Conservation (phyloP, 2,329 filamentous ascomycete species). For the Neonectria sp. region DNA sequence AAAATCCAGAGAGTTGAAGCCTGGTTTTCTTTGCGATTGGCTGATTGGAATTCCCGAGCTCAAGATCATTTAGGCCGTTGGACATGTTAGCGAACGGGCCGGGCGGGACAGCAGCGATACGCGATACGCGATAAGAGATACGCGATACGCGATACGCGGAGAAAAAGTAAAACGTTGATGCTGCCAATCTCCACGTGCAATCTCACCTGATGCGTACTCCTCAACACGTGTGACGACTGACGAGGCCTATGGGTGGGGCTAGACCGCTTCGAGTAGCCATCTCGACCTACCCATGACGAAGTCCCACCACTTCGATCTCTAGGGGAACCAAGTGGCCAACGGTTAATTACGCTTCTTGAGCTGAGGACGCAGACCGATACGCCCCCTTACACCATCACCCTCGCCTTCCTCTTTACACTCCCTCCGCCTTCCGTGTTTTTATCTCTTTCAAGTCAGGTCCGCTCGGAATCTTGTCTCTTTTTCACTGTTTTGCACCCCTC, state of each 20-base stretch:
- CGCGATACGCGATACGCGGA: background rate
- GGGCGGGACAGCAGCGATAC: background rate
- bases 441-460: constrained; percentile 14
- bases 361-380: constrained; percentile 37
- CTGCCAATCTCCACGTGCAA: constrained; percentile 31
- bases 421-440: constrained; percentile 13
- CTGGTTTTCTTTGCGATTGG: constrained; percentile 4
- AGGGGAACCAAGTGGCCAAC: constrained; percentile 46
- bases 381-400: constrained; percentile 38
- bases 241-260: constrained; percentile 31
- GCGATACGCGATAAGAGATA: no score
- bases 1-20: constrained; percentile 20
- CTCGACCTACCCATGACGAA: constrained; percentile 48
- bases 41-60: background rate
- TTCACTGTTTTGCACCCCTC: constrained; percentile 25
- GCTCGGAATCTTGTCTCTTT: constrained; percentile 28
- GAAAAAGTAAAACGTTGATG: background rate
- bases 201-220: constrained; percentile 25
- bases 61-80: background rate
- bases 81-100: background rate
- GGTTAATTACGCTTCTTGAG: constrained; percentile 49
- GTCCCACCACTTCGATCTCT: constrained; percentile 49
- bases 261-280: constrained; percentile 45
- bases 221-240: constrained; percentile 32
- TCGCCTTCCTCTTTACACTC: background rate